Evolutionary conservation across 768 basidiomycete genomes (phyloP), one percentile per base, ranked within the genome.

Genomic region (Lanmaoa pseudosensibilis): DNA sequence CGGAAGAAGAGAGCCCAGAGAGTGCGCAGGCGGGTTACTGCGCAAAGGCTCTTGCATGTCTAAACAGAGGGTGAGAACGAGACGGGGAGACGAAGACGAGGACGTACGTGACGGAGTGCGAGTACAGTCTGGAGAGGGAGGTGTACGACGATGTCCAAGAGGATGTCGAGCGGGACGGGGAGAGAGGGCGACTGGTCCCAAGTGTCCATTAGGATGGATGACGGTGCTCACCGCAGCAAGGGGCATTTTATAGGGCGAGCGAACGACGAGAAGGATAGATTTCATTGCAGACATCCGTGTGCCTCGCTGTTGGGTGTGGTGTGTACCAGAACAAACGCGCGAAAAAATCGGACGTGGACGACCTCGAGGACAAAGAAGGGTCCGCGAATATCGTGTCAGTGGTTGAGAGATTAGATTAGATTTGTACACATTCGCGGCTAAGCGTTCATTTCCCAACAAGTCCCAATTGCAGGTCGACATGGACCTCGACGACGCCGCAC

Each of bases 1-100:
- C 69, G 71, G 32, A 86, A 65, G 23, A 82, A 72, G 9, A 70
- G 50, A 8, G 71, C 67, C 86, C 85, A 87, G 39, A 86, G 73
- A 39, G 74, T 69, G 36, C 77, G 80, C 0, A 76, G 64, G n/a
- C 73, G 77, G 0, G 83, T 81, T 18, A 80, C 63, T 4, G 73
- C 65, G 27, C 63, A 56, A 32, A 85, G 75, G 4, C 60, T 57
- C 55, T 69, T 80, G 66, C 74, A 84, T 16, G 81, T 79, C 85
- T 87, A 46, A 1, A 13, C 0, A 41, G 46, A 34, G 37, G 32
- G 23, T 45, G 53, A 48, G 46, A 13, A 36, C 25, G 3, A 6
- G 39, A 45, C n/a, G 33, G 1, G 5, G 2, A 7, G 32, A 40
- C 30, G 30, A n/a, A 25, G 23, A 19, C 25, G 8, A 10, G 3